Conservation (phyloP, 345 rosid genomes). For the Lumnitzera littorea region DNA sequence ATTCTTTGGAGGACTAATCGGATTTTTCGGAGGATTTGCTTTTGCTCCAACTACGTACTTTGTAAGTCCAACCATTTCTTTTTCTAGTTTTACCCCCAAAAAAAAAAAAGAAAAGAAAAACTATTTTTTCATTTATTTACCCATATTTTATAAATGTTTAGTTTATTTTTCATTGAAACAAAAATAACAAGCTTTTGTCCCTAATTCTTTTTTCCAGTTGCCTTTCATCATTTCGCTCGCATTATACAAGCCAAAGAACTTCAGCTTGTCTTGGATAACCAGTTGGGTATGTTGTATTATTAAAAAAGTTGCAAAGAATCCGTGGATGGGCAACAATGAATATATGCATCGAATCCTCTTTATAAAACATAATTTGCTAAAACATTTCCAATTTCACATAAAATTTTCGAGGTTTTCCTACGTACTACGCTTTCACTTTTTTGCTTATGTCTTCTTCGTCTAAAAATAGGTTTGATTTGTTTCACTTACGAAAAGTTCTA, state of each 20-base stretch:
- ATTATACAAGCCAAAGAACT: slow-evolving; percentile 63
- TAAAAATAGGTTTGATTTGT: too few relatives aligned
- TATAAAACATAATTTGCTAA: too few relatives aligned
- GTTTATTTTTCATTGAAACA: background rate
- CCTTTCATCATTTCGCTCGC: slow-evolving; percentile 78
- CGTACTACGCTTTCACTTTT: background rate
- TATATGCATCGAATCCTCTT: too few relatives aligned
- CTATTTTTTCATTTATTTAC: background rate
- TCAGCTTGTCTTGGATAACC: slow-evolving; percentile 57
- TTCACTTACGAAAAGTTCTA: too few relatives aligned
- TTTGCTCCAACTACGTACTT: slow-evolving; percentile 91
- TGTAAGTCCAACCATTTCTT: slow-evolving; percentile 28
- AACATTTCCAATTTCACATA: background rate
- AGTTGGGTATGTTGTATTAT: slow-evolving; percentile 53
- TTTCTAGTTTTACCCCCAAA: too few relatives aligned
- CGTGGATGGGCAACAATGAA: too few relatives aligned
- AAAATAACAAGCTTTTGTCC: background rate
- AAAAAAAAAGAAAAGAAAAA: too few relatives aligned
- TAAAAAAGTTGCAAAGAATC: background rate
- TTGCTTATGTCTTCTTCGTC: too few relatives aligned
- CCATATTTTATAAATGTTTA: background rate
- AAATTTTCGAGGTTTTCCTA: background rate
- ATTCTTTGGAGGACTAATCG: slow-evolving; percentile 72
- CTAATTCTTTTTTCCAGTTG: slow-evolving; percentile 28
- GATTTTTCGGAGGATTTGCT: slow-evolving; percentile 84